Evolutionary conservation across 768 basidiomycete genomes (phyloP), one percentile per base, ranked within the genome.

Genomic region (Leccinum longicurvipes): DNA sequence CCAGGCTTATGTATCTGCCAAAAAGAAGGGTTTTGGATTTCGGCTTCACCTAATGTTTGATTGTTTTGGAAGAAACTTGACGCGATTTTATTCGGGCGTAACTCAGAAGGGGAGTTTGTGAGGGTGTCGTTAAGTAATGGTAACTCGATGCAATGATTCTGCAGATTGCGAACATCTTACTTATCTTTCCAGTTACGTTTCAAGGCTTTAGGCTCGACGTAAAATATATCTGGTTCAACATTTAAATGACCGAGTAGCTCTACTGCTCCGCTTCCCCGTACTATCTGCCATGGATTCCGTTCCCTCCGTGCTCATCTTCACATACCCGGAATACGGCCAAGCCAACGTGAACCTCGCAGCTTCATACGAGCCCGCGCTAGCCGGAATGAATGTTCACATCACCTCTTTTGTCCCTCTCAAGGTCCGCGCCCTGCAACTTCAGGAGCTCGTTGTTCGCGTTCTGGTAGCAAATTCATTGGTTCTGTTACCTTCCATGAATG

Each of bases 351-450:
- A 47, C 47, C 28, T 47, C 15, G 27, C 61, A 14, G 59, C 51
- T 7, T 23, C 61, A 6, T 62, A 62, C 4, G 61, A 63, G n/a
- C 61, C 63, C 4, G 61, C 57, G 3, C 49, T 63, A 15, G 54
- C 54, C 3, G 54, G 57, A 4, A 57, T 36, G 9, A 46, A 56
- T 28, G 52, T 63, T 14, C 21, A 24, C 19, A 42, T 63, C 2
- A 54, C 62, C 3, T 63, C 57, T 19, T 63, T 59, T 9, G 11
- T 42, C 15, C 11, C 57, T 2, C 61, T 63, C 42, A n/a, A 10
- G 39, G 5, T 29, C 14, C 61, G 61, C 17, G 19, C 63, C 15
- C 19, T 25, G 15, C 51, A 28, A 12, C 31, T 59, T 21, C 61
- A 60, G 42, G 61, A 56, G 17, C 47, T 53, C 19, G 17, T 59